phyloP scores from a whole-genome alignment of 2,329 filamentous ascomycete genomes.

The Aspergillus texensis region DNA sequence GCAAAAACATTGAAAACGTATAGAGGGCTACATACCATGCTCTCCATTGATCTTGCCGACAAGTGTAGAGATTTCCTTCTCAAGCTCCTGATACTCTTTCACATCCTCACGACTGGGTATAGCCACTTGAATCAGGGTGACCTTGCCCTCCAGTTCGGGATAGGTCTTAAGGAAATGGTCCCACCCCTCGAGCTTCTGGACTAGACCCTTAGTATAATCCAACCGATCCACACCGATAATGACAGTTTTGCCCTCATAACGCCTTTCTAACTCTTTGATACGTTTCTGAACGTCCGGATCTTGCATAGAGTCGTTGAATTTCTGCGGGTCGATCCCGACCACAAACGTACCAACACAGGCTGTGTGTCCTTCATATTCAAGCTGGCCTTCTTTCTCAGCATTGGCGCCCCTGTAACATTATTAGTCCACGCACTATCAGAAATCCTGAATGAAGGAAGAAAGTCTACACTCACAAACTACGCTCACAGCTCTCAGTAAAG shows the following conservation, averaged over 20 bases:
- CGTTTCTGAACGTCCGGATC: conserved; percentile 77
- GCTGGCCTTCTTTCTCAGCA: conserved; percentile 76
- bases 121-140: conserved; percentile 89
- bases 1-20: not conserved
- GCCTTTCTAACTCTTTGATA: conserved; percentile 74
- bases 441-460: not conserved
- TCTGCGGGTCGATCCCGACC: conserved; percentile 93
- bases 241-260: conserved; percentile 86
- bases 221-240: conserved; percentile 92
- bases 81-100: conserved; percentile 91
- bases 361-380: conserved; percentile 80
- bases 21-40: conserved; percentile 58
- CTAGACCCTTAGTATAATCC: conserved; percentile 96
- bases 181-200: conserved; percentile 89
- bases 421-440: not conserved
- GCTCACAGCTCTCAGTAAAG: conserved; percentile 79
- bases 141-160: conserved; percentile 90
- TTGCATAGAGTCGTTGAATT: conserved; percentile 80
- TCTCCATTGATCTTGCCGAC: conserved; percentile 93
- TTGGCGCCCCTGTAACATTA: conserved; percentile 34
- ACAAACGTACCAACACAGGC: conserved; percentile 88
- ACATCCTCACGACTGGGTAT: conserved; percentile 84
- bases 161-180: conserved; percentile 91
- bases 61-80: conserved; percentile 86
- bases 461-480: conserved; percentile 65